phyloP scores from a whole-genome alignment of 495 filamentous ascomycete genomes.

The Eremomyces bilateralis region DNA sequence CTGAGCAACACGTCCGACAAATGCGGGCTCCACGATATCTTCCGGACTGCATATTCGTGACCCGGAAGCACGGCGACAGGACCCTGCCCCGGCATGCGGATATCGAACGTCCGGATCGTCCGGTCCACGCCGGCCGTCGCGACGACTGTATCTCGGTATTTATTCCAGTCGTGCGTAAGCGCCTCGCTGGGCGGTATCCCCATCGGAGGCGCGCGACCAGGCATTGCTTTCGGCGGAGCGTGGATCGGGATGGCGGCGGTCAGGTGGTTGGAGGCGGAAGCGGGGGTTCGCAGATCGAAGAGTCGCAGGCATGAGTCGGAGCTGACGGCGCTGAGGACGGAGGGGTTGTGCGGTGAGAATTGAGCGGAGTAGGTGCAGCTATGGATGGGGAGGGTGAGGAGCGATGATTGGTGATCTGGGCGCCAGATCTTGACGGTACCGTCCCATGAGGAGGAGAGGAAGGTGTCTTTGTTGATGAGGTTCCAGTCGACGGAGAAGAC shows the following conservation, averaged over 20 bases:
- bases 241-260: conserved; percentile 59
- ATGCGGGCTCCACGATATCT: conserved; percentile 79
- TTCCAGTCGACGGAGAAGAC: conserved; percentile 87
- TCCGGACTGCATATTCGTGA: conserved; percentile 77
- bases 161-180: conserved; percentile 97
- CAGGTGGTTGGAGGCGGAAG: conserved; percentile 63
- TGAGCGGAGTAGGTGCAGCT: conserved; percentile 74
- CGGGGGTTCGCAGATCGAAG: conserved; percentile 73
- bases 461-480: conserved; percentile 69
- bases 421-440: conserved; percentile 86
- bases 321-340: conserved; percentile 59
- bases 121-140: conserved; percentile 84
- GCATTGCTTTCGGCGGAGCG: conserved; percentile 24
- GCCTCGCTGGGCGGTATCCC: conserved; percentile 44
- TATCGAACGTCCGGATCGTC: conserved; percentile 69
- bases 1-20: conserved; percentile 62
- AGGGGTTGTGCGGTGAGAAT: conserved; percentile 60
- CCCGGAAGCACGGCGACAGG: conserved; percentile 51
- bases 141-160: conserved; percentile 64
- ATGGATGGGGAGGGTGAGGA: conserved; percentile 69
- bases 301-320: conserved; percentile 71
- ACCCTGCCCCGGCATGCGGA: conserved; percentile 47
- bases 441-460: conserved; percentile 81
- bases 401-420: conserved; percentile 43
- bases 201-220: conserved; percentile 20